Evolutionary conservation across 169 alveolate genomes (phyloP).

Genomic region (Cryptosporidium canis): DNA sequence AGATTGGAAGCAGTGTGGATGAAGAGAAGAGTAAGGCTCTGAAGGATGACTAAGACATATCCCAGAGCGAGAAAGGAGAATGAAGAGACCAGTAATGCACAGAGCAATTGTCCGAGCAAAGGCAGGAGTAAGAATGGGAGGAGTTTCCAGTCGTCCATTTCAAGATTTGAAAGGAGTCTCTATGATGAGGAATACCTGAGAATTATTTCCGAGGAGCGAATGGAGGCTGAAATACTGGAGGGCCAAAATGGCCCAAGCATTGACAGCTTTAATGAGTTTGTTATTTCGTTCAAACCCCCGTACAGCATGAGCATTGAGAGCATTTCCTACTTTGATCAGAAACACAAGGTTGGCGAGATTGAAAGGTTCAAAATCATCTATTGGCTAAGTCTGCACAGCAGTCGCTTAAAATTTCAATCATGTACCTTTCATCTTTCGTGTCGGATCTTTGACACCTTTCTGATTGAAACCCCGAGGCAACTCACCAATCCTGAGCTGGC

Average conservation of each 20-base stretch:
- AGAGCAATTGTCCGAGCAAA: not conserved
- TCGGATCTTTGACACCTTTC: slow-evolving; percentile 20
- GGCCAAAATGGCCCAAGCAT: not conserved
- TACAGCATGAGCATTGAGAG: not conserved
- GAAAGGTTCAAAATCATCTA: slow-evolving; percentile 40
- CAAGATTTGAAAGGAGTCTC: not conserved
- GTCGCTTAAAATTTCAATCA: slow-evolving; percentile 35
- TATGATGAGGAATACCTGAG: not conserved
- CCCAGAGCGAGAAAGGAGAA: not conserved
- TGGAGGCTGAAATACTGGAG: not conserved
- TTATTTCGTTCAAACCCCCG: slow-evolving; percentile 3
- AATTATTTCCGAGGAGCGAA: not conserved
- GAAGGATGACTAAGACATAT: not conserved
- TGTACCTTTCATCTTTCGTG: slow-evolving; percentile 70
- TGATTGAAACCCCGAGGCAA: not conserved
- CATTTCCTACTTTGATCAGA: not conserved
- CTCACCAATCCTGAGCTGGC: slow-evolving; percentile 7
- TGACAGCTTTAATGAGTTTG: slow-evolving; percentile 6
- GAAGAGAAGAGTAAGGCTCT: not conserved
- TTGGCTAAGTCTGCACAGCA: slow-evolving; percentile 50
- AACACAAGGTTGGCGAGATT: slow-evolving; percentile 11
- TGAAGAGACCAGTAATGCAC: not conserved
- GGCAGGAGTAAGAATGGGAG: not conserved
- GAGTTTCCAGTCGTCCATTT: not conserved
- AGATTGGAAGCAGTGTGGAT: not conserved